phyloP scores from a whole-genome alignment of 495 filamentous ascomycete genomes.

The Choiromyces venosus region DNA sequence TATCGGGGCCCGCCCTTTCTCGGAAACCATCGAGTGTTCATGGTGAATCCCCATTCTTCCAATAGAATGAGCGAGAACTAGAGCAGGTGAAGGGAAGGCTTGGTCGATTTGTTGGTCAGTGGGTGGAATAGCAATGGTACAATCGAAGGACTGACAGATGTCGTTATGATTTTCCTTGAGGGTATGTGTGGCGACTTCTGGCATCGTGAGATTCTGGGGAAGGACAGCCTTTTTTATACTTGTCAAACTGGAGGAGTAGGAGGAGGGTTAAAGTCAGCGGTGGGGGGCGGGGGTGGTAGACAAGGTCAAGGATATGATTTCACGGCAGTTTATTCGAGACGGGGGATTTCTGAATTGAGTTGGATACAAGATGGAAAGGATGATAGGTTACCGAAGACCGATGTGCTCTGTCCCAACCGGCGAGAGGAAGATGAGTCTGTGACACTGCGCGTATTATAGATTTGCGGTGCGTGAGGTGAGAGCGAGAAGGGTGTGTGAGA shows the following conservation, averaged over 20 bases:
- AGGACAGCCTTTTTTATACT: neutral
- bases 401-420: neutral
- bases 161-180: slow-evolving; percentile 13
- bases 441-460: neutral
- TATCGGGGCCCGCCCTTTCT: slow-evolving; percentile 33
- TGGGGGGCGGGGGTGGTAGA: neutral
- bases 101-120: slow-evolving; percentile 11
- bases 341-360: neutral
- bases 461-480: neutral
- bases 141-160: slow-evolving; percentile 14
- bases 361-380: neutral
- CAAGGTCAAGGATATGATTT: neutral
- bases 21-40: slow-evolving; percentile 21
- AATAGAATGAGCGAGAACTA: neutral
- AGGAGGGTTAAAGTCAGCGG: neutral
- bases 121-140: slow-evolving; percentile 2
- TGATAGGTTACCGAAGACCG: neutral
- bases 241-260: neutral
- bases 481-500: neutral
- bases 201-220: slow-evolving; percentile 10
- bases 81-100: slow-evolving; percentile 10
- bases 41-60: slow-evolving; percentile 15
- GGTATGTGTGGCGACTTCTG: slow-evolving; percentile 20
- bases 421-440: neutral
- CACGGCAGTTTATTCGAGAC: neutral